Evolutionary conservation across 768 basidiomycete species (phyloP).

Genomic region (Suillus ampliporus): DNA sequence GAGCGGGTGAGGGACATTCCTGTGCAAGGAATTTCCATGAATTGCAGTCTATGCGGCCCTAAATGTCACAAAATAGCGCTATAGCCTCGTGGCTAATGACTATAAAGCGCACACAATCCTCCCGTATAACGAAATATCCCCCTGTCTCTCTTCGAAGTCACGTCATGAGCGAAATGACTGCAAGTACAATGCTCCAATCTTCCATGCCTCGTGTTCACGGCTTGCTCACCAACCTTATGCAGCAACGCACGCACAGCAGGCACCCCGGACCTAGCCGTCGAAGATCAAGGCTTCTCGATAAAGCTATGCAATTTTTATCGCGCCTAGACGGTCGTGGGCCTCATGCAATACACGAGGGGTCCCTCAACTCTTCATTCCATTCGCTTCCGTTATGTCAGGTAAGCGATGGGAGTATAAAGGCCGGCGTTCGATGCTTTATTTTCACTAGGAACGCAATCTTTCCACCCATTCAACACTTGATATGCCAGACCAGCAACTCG

Average conservation of each 20-base stretch:
- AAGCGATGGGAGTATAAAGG: slow-evolving; percentile 41
- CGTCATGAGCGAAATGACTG: slow-evolving; percentile 6
- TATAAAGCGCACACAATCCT: slow-evolving; percentile 2
- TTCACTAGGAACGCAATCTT: slow-evolving; percentile 24
- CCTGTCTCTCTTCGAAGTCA: slow-evolving; percentile 3
- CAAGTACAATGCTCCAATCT: slow-evolving; percentile 1
- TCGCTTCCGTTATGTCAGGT: slow-evolving; percentile 4
- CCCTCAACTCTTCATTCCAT: slow-evolving; percentile 7
- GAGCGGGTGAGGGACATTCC: slow-evolving; percentile 4
- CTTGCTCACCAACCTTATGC: not conserved
- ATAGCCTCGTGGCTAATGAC: slow-evolving; percentile 1
- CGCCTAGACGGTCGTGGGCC: slow-evolving; percentile 9
- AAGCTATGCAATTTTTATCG: slow-evolving; percentile 9
- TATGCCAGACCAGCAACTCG: slow-evolving; percentile 34
- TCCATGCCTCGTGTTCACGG: slow-evolving; percentile 3
- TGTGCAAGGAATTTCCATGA: slow-evolving; percentile 10
- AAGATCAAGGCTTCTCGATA: slow-evolving; percentile 2
- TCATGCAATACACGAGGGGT: slow-evolving; percentile 31
- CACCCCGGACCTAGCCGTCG: slow-evolving; percentile 1
- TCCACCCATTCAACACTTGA: slow-evolving; percentile 12
- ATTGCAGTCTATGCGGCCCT: slow-evolving; percentile 8
- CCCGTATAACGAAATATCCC: not conserved
- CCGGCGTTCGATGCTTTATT: slow-evolving; percentile 22
- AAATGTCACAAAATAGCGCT: slow-evolving; percentile 5
- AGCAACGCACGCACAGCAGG: not conserved